These are phyloP conservation scores for Monilinia vaccinii-corymbosi DNA, from an alignment of 2,329 filamentous ascomycete genomes.

Conservation along the genomic window DNA sequence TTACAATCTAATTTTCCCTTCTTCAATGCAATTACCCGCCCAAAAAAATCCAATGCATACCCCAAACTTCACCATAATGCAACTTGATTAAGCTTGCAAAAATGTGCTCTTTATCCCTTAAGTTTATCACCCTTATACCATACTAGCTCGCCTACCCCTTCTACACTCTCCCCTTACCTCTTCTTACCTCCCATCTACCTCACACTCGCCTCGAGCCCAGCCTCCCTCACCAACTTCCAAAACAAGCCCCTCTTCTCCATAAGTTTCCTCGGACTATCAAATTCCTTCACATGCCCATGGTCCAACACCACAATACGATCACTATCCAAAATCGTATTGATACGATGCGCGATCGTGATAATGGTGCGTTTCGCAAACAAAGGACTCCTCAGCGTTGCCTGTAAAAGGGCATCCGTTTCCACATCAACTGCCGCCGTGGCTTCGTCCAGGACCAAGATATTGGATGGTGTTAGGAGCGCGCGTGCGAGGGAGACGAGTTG, in stretches of 20 bases:
- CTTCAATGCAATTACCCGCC: neutral
- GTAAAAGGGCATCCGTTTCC: conserved; percentile 58
- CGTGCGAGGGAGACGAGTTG: conserved; percentile 91
- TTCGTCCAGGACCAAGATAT: conserved; percentile 95
- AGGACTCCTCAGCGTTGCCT: conserved; percentile 52
- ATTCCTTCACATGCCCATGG: conserved; percentile 82
- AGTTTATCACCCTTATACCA: neutral
- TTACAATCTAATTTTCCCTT: neutral
- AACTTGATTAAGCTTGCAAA: neutral
- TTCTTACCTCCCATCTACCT: neutral
- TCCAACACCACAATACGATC: conserved; percentile 93
- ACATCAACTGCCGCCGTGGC: conserved; percentile 73
- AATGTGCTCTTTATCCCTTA: neutral
- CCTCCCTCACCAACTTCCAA: conserved; percentile 84
- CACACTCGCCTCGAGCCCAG: conserved; percentile 49
- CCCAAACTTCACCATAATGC: neutral
- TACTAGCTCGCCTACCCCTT: neutral
- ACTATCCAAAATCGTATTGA: conserved; percentile 87
- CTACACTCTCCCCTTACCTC: neutral
- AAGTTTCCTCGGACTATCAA: conserved; percentile 75
- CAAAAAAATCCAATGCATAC: neutral
- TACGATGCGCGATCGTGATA: conserved; percentile 95
- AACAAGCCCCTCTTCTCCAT: conserved; percentile 72
- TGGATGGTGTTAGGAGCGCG: conserved; percentile 87
- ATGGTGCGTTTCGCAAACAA: conserved; percentile 87